phyloP scores from a whole-genome alignment of 106 monocot genomes.

The Phalaenopsis aphrodite region DNA sequence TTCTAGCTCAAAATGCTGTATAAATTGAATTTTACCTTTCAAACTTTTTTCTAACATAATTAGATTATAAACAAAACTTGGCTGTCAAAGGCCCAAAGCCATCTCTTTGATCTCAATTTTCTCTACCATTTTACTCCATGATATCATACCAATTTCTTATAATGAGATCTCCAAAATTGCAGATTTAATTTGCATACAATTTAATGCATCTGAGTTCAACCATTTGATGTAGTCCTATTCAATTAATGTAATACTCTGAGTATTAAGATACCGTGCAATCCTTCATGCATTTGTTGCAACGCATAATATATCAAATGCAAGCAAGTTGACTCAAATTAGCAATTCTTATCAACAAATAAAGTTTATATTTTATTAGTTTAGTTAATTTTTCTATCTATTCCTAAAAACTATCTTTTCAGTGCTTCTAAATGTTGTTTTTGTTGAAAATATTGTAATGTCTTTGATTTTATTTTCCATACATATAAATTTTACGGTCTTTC shows the following conservation, averaged over 20 bases:
- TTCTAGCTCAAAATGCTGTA: too few species aligned
- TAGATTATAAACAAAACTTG: too few species aligned
- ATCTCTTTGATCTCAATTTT: too few species aligned
- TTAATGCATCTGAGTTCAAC: neutral
- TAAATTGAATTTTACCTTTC: too few species aligned
- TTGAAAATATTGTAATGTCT: neutral
- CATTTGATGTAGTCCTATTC: neutral
- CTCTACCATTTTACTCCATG: too few species aligned
- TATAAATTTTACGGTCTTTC: neutral
- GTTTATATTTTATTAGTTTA: neutral
- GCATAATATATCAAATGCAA: neutral
- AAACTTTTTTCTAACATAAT: too few species aligned
- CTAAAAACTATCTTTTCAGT: neutral
- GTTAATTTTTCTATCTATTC: neutral
- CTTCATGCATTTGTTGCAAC: neutral
- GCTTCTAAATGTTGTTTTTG: neutral
- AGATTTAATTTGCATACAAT: neutral
- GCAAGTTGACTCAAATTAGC: neutral
- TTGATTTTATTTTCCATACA: slow-evolving; percentile 1
- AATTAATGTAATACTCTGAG: neutral
- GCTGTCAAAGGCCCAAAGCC: too few species aligned
- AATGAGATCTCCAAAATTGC: too few species aligned
- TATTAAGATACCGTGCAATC: neutral
- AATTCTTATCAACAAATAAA: neutral
- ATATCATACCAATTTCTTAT: too few species aligned